Base-by-base conservation (phyloP, 1,284 basidiomycete species). In the Sporisorium iseilematis-ciliati region DNA sequence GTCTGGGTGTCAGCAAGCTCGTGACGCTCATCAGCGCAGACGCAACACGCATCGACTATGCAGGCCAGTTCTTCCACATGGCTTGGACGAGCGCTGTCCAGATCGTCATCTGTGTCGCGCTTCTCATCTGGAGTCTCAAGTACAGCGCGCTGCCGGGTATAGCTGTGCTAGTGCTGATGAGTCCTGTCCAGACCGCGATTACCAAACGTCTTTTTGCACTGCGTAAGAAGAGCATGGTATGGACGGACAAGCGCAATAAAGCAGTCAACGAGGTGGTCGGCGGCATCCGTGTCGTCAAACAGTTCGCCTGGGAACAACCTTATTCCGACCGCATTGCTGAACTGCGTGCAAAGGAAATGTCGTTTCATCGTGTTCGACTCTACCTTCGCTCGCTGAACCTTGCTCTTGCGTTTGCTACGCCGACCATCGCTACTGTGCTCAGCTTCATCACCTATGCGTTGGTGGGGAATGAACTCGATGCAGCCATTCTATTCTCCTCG, bases 401-500 rank as follows among this genome's bases (percentile, higher is more conserved):
- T 16, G 65, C 76, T 8, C 48, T 77, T 14, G 55, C 64, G n/a
- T 77, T 79, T 26, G 63, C 75, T 16, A 58, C 62, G 18, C 76
- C 76, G 14, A 77, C 70, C 42, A 55, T 78, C 14, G 70, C 75
- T n/a, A 65, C 76, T 16, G 75, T 78, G 6, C 51, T 78, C 29
- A 67, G 65, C 55, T 77, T 78, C 31, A 41, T 78, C 56, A 65
- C 61, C 42, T 93, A 92, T 81, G 88, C 89, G 0, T 85, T 91
- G 14, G 89, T 87, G 29, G 90, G 90, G 2, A 90, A 93, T 82
- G 78, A 87, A 3, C 88, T 93, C 41, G 89, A 90, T 75, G 87
- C 92, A 7, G 90, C 91, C 2, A 88, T 89, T 75, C 91, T 93
- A 68, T 94, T 94, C 85, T 89, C 89, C 18, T 90, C 90, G 12